Evolutionary conservation across 2,329 filamentous ascomycete genomes (phyloP).

Genomic region (Cadophora sp.): DNA sequence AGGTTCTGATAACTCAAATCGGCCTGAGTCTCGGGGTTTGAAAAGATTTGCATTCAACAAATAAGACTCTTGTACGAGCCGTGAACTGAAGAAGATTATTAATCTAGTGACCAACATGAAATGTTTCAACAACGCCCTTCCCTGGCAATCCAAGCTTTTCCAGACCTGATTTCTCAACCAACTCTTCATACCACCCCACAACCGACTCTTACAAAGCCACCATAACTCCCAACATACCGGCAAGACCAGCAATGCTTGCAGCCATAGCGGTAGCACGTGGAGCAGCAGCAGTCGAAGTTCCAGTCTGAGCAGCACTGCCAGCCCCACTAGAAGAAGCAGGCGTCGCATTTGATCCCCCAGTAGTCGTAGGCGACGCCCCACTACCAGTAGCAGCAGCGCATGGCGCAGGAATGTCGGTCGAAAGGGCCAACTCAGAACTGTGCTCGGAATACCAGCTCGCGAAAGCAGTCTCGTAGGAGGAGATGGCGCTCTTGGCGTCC

Average conservation of each 20-base stretch:
- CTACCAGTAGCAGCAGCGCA: conserved; percentile 5
- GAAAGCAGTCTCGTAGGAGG: conserved; percentile 26
- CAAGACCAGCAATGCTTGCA: conserved; percentile 22
- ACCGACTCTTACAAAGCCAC: background rate
- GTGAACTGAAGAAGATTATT: background rate
- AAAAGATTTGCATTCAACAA: conserved; percentile 1
- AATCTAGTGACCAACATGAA: background rate
- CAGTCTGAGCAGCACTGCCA: conserved; percentile 12
- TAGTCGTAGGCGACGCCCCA: background rate
- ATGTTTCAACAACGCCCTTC: background rate
- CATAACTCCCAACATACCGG: conserved; percentile 22
- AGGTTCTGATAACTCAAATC: background rate
- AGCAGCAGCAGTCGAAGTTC: conserved; percentile 16
- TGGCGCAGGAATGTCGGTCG: background rate
- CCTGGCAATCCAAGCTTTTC: background rate
- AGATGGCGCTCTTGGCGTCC: conserved; percentile 26
- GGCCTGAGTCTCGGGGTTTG: background rate
- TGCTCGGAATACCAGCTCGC: conserved; percentile 24
- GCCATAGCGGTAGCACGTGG: conserved; percentile 15
- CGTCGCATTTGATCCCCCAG: background rate
- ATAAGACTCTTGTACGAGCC: background rate
- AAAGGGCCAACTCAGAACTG: background rate
- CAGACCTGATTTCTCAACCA: background rate
- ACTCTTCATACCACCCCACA: background rate
- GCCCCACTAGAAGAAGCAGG: background rate